Conservation (phyloP, 2,329 filamentous ascomycete species). For the Rutstroemia sp. region DNA sequence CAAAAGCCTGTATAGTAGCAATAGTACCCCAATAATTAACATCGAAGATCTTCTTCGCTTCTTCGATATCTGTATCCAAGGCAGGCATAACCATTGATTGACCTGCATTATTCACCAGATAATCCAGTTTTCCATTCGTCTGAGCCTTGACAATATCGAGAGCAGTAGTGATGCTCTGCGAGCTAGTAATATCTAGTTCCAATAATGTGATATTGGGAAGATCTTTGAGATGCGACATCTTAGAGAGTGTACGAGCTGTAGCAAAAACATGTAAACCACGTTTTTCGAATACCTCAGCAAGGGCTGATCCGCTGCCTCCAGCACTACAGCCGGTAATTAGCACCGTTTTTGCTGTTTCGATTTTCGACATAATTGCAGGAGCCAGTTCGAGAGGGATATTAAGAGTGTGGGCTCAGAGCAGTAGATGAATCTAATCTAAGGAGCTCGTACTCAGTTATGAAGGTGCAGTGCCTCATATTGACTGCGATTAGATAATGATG, state of each 20-base stretch:
- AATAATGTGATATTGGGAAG: constrained; percentile 29
- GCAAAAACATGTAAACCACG: constrained; percentile 33
- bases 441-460: too few relatives aligned
- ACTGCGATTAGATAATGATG: too few relatives aligned
- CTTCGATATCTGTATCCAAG: constrained; percentile 24
- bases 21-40: constrained; percentile 26
- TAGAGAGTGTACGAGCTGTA: constrained; percentile 31
- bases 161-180: constrained; percentile 28
- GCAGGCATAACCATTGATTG: constrained; percentile 20
- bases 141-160: constrained; percentile 26
- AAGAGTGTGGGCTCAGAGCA: too few relatives aligned
- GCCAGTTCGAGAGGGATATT: background rate
- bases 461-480: too few relatives aligned
- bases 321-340: constrained; percentile 33
- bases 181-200: constrained; percentile 33
- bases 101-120: constrained; percentile 39
- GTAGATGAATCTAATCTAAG: too few relatives aligned
- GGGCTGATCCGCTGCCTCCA: constrained; percentile 33
- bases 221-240: constrained; percentile 20
- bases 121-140: constrained; percentile 33
- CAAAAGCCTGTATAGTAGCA: constrained; percentile 25
- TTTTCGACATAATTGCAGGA: background rate
- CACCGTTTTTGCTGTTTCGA: constrained; percentile 7
- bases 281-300: constrained; percentile 31
- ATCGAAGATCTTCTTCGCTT: constrained; percentile 25